These are phyloP conservation scores for Ogataea hybrid DNA, from an alignment of 1,139 yeast species.

Conservation along the genomic window DNA sequence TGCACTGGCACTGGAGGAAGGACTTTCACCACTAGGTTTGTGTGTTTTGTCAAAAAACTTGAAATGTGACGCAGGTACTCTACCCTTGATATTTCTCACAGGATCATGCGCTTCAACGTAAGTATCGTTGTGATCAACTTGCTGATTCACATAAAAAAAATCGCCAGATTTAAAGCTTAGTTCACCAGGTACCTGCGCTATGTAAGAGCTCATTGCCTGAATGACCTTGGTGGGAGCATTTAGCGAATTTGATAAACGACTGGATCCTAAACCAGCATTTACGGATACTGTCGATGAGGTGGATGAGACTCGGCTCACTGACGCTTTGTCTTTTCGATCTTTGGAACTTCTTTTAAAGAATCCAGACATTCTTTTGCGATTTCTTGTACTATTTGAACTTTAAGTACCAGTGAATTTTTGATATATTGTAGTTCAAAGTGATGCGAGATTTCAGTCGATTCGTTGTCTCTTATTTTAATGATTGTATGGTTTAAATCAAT, in stretches of 20 bases:
- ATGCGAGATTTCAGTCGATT: not conserved
- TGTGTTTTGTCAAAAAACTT: conserved; percentile 70
- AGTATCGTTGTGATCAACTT: conserved; percentile 40
- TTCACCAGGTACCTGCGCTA: conserved; percentile 81
- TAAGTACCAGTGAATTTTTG: not conserved
- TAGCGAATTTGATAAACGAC: conserved; percentile 22
- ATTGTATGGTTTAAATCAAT: not conserved
- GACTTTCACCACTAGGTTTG: conserved; percentile 18
- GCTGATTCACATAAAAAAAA: conserved; percentile 75
- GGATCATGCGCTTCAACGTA: conserved; percentile 95
- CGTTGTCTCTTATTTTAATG: not conserved
- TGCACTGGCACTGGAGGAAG: conserved; percentile 15
- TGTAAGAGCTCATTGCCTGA: conserved; percentile 75
- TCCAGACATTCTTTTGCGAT: conserved; percentile 23
- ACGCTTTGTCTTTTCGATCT: conserved; percentile 22
- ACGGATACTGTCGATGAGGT: conserved; percentile 15
- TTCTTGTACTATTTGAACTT: not conserved
- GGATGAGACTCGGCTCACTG: conserved; percentile 20
- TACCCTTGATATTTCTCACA: conserved; percentile 68
- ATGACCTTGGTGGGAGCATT: conserved; percentile 76
- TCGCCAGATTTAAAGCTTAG: conserved; percentile 78
- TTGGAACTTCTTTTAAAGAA: conserved; percentile 31
- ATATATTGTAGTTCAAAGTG: no score
- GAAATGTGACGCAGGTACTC: conserved; percentile 85
- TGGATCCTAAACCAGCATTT: conserved; percentile 2